Evolutionary conservation across 192 early-diverging fungal genomes (phyloP).

Genomic region (Mortierella antarctica): DNA sequence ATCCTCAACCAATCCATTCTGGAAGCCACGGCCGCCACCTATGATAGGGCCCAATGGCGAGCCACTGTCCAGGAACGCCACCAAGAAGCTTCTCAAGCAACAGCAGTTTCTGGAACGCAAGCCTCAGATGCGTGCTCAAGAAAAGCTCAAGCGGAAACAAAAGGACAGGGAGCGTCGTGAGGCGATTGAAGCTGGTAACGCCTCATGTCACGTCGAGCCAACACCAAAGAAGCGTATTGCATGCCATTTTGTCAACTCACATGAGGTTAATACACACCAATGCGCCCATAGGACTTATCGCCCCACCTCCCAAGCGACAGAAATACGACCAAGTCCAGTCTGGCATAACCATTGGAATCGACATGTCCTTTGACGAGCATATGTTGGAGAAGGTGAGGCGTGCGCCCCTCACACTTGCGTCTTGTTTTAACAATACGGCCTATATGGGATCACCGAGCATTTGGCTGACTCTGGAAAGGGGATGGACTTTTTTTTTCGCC

Average conservation of each 20-base stretch:
- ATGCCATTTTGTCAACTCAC: not conserved
- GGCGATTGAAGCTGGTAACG: constrained; percentile 52
- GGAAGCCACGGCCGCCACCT: constrained; percentile 46
- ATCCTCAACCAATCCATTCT: constrained; percentile 17
- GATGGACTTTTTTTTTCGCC: too few species aligned
- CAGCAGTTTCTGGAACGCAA: constrained; percentile 63
- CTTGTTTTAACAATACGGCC: not conserved
- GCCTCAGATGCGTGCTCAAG: constrained; percentile 58
- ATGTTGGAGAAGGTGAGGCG: constrained; percentile 76
- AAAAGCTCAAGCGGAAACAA: constrained; percentile 61
- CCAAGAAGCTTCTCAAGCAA: constrained; percentile 75
- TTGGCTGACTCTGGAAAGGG: not conserved
- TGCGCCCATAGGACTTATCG: constrained; percentile 26
- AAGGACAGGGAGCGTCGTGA: constrained; percentile 62
- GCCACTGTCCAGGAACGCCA: constrained; percentile 75
- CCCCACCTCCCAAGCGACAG: constrained; percentile 53
- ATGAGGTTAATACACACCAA: not conserved
- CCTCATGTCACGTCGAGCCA: not conserved
- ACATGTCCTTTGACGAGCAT: constrained; percentile 80
- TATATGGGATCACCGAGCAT: not conserved
- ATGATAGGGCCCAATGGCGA: constrained; percentile 46
- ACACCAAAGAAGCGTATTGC: not conserved
- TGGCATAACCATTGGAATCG: constrained; percentile 75
- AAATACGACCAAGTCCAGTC: constrained; percentile 62
- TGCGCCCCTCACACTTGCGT: not conserved